A percentile compares a stretch with the other conserved stretches of the same genome.
Evolutionary conservation across 1,139 yeast species (phyloP).

Genomic region (Pichia sp.): DNA sequence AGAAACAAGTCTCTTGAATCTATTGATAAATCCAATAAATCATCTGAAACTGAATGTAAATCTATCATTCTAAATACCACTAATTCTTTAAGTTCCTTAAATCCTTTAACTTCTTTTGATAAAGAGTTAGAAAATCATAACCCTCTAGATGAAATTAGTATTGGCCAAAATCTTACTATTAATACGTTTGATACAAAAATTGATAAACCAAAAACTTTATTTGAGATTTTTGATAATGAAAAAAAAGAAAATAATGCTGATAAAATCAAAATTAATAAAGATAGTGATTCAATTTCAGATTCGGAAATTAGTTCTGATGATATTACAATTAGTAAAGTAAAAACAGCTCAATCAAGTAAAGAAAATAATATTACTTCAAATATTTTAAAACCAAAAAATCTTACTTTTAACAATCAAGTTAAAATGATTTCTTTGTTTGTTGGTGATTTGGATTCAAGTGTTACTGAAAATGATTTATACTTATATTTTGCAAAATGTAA

Average conservation of each 20-base stretch:
- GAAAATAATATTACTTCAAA: background rate
- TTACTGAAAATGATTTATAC: conserved; percentile 36
- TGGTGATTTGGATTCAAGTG: conserved; percentile 39
- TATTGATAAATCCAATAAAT: background rate
- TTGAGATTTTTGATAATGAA: conserved; percentile 1
- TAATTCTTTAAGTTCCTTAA: background rate
- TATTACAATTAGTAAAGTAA: conserved; percentile 6
- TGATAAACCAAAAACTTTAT: conserved; percentile 2
- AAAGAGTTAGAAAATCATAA: background rate
- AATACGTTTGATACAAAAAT: conserved; percentile 3
- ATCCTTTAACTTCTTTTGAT: conserved; percentile 2
- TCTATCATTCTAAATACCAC: background rate
- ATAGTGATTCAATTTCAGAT: conserved; percentile 1
- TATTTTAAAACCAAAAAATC: background rate
- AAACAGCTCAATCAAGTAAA: background rate
- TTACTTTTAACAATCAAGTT: conserved; percentile 3
- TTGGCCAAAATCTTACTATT: background rate
- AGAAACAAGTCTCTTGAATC: conserved; percentile 8
- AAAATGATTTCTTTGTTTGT: conserved; percentile 35
- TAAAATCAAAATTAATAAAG: background rate
- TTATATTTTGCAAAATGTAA: conserved; percentile 32
- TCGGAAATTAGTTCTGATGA: conserved; percentile 14
- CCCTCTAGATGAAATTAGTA: background rate
- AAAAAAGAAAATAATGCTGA: background rate
- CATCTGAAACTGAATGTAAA: background rate